Base-by-base conservation (phyloP, 2,329 filamentous ascomycete genomes). In the Chaetomium globosum region DNA sequence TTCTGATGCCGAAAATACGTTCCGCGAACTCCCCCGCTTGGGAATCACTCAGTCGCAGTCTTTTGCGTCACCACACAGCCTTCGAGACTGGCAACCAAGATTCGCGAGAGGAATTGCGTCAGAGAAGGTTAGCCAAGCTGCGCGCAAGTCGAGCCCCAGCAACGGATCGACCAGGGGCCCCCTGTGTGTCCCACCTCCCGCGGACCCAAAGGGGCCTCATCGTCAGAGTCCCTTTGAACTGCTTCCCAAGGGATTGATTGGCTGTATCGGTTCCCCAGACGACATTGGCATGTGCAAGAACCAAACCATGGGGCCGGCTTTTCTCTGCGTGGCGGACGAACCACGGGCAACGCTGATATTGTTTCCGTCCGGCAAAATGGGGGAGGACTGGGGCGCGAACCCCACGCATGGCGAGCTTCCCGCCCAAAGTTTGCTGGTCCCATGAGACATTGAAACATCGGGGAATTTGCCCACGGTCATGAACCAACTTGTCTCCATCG, bases 91-190 rank as follows among this genome's bases (percentile, higher is more conserved):
- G 19, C 43, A 19, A 54, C 58, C 65, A 67, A 65, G 63, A 57
- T 67, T 67, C 51, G 56, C 31, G 36, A 36, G 59, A 43, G 19
- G 7, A 46, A 67, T 66, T 64, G 67, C 64, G 65, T 67, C 65
- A 66, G 58, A 62, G 43, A 61, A 19, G 54, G 43, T 53, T 59
- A 28, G 64, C 58, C 52, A 57, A 63, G 48, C 48, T 52, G 54
- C 12, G 12, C 57, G 19, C 49, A 54, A 26, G 51, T 49, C 53
- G 30, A n/a, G 39, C 60, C 56, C 66, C 64, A 39, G 64, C 64
- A 62, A 66, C 58, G 28, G 51, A 64, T 64, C 55, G 58, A 52
- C 63, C 49, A 49, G 61, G 48, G 54, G 3, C 49, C 61, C 49
- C 61, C 39, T 58, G 49, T 30, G 36, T 33, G 19, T 33, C 51